phyloP scores from a whole-genome alignment of 208 protist species.

The Trypanosoma platydactyli region DNA sequence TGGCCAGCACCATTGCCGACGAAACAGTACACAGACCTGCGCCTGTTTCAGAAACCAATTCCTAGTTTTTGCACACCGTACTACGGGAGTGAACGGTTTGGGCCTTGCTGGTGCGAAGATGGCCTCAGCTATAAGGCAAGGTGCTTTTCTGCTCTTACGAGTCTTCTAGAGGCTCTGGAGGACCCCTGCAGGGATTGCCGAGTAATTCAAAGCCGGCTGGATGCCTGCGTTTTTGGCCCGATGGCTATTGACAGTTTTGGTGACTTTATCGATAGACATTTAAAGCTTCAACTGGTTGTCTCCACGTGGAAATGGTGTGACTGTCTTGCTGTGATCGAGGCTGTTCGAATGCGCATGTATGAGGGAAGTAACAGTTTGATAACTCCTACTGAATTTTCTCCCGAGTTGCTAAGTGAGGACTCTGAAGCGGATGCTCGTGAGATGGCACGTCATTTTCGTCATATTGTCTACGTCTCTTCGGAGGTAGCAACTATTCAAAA shows the following conservation, averaged over 20 bases:
- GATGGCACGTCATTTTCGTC: conserved; percentile 13
- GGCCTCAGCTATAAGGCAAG: conserved; percentile 1
- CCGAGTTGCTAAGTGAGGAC: not conserved
- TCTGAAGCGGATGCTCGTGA: not conserved
- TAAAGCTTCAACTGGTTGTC: conserved; percentile 13
- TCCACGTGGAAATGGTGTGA: conserved; percentile 5
- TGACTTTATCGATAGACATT: conserved; percentile 1
- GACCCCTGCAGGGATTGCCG: not conserved
- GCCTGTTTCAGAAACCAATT: conserved; percentile 11
- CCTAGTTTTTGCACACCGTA: conserved; percentile 19
- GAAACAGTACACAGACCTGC: conserved; percentile 4
- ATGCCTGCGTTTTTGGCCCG: conserved; percentile 4
- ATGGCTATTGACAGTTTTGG: conserved; percentile 9
- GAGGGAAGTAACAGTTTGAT: not conserved
- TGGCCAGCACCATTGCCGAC: conserved; percentile 28
- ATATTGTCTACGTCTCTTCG: conserved; percentile 2
- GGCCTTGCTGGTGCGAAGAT: conserved; percentile 5
- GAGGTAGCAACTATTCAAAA: conserved; percentile 22
- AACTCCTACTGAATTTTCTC: not conserved
- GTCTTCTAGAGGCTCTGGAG: conserved; percentile 14
- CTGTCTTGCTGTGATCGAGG: conserved; percentile 7
- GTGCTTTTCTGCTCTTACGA: not conserved
- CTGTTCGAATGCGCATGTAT: conserved; percentile 11
- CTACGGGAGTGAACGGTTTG: conserved; percentile 15
- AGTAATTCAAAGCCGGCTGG: conserved; percentile 1